Evolutionary conservation across 345 rosid genomes (phyloP), one percentile per base, ranked within the genome.

Genomic region (Dipteronia dyeriana): DNA sequence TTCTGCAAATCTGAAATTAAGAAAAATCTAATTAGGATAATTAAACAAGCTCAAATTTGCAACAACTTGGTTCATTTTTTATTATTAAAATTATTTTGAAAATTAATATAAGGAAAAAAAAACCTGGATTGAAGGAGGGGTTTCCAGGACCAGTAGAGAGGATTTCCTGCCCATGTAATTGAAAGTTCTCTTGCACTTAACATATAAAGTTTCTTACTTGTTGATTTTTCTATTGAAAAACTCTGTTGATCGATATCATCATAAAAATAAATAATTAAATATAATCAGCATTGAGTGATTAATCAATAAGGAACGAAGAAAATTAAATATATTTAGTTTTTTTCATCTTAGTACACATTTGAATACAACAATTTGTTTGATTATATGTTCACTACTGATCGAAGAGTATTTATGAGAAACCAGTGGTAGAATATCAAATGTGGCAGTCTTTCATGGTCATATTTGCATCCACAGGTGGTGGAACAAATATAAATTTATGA

Each of bases 131-230:
- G 54, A 13, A 8, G 71, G 41, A 47, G 54, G 26, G 82, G 17
- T 75, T 79, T 83, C 86, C 86, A 83, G 57, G 77, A 69, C 85
- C 89, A 82, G n/a, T 80, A 82, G 47, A 80, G 89, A 78, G 89
- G 86, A 70, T 79, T 82, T 34, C 19, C 65, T 17, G 85, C 82
- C 84, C 82, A 79, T 16, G 77, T 49, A 43, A 86, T 80, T 49
- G 84, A 79, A 74, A 86, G 81, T 79, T 79, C 84, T 71, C 81
- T 79, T 66, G 82, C 83, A 66, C 81, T 63, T 51, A 79, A 57
- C 23, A 84, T 9, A 49, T 68, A 78, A 5, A 64, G 26, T 64
- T 78, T 82, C 75, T 82, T 79, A 16, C 81, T 67, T 31, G 80
- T 79, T 78, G 83, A 80, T 62, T 62, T 78, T 9, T 84, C 89